Conservation (phyloP, 2,329 filamentous ascomycete species). For the Tolypocladium guangdongense region DNA sequence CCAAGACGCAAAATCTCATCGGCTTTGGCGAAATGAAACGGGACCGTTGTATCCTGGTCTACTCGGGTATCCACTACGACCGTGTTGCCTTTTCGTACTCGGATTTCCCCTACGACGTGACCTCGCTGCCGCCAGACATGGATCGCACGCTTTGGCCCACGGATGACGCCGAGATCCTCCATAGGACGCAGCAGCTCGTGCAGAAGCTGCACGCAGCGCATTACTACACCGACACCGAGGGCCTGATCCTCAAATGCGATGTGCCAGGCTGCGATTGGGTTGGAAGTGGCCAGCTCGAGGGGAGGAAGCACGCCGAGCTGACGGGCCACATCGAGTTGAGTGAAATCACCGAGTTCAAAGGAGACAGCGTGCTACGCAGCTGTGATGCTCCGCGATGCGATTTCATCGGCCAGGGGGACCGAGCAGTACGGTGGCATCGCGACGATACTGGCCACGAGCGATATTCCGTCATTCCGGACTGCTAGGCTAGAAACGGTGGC, state of each 20-base stretch:
- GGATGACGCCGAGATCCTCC: slow-evolving; percentile 55
- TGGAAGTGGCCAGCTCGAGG: slow-evolving; percentile 54
- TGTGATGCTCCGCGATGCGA: slow-evolving; percentile 57
- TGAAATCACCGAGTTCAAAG: slow-evolving; percentile 70
- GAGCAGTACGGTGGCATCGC: slow-evolving; percentile 46
- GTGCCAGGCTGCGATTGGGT: slow-evolving; percentile 50
- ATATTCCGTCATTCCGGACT: slow-evolving; percentile 26
- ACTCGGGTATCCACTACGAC: slow-evolving; percentile 91
- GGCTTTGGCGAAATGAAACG: slow-evolving; percentile 66
- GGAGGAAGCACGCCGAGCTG: slow-evolving; percentile 48
- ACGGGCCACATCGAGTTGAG: slow-evolving; percentile 51
- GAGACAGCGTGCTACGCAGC: slow-evolving; percentile 61
- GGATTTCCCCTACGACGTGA: slow-evolving; percentile 41
- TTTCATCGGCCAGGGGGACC: slow-evolving; percentile 55
- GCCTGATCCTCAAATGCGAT: slow-evolving; percentile 70
- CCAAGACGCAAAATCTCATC: slow-evolving; percentile 23
- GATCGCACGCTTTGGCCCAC: slow-evolving; percentile 54
- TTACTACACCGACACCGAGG: slow-evolving; percentile 83
- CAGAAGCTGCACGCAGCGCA: slow-evolving; percentile 55
- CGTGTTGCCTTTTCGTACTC: slow-evolving; percentile 66
- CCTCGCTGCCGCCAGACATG: slow-evolving; percentile 55
- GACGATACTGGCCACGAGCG: slow-evolving; percentile 46
- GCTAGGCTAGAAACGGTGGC: background rate
- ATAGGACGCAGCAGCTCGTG: slow-evolving; percentile 54
- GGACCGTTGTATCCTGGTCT: slow-evolving; percentile 69